Percentiles rank a stretch among this genome's conserved stretches.
These are phyloP conservation scores for Alternaria arborescens DNA, from an alignment of 2,329 filamentous ascomycete species.

Conservation along the genomic window DNA sequence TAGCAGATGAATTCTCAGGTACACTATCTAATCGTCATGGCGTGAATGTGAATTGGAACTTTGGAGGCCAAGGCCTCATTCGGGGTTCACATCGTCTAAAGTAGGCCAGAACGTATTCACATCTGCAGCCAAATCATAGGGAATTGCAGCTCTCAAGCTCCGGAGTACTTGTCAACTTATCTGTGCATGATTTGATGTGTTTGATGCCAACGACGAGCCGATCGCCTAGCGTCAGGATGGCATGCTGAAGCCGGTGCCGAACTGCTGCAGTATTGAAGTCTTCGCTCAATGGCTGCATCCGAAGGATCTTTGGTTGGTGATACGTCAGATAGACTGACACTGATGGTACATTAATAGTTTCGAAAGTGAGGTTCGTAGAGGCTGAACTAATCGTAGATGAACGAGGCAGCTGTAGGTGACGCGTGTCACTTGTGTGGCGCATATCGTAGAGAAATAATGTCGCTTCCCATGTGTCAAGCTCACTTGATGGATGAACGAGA, in stretches of 20 bases:
- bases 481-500: background rate
- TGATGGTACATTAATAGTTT: background rate
- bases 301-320: background rate
- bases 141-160: background rate
- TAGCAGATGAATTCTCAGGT: background rate
- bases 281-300: background rate
- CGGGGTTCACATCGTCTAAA: background rate
- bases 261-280: background rate
- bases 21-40: background rate
- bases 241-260: background rate
- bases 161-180: background rate
- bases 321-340: background rate
- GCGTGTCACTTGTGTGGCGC: background rate
- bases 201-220: background rate
- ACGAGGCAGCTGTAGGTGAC: background rate
- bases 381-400: background rate
- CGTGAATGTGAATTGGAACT: background rate
- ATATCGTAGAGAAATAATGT: background rate
- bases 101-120: background rate
- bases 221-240: background rate
- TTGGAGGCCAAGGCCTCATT: background rate
- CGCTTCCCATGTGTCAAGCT: background rate
- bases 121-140: background rate
- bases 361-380: background rate
- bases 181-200: background rate